A percentile compares a stretch with the other conserved stretches of the same genome.
phyloP scores from a whole-genome alignment of 2,329 filamentous ascomycete species.

The Venturia asperata region DNA sequence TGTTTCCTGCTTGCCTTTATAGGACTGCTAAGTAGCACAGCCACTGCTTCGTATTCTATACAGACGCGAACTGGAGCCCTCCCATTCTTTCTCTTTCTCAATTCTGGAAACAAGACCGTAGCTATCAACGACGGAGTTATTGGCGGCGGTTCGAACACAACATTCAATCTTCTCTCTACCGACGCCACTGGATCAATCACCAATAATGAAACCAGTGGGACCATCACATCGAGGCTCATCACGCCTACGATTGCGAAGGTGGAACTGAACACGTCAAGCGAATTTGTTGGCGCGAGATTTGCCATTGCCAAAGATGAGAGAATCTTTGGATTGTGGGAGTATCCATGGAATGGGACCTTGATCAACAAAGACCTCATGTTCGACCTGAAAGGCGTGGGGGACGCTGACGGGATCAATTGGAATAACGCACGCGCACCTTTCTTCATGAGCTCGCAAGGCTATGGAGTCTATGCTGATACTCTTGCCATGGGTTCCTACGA shows the following conservation, averaged over 20 bases:
- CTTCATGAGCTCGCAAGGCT: conserved; percentile 29
- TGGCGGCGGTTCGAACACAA: conserved; percentile 23
- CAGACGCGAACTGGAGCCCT: conserved; percentile 7
- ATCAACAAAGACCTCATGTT: conserved; percentile 25
- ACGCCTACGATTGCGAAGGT: conserved; percentile 26
- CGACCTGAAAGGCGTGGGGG: conserved; percentile 28
- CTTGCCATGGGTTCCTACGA: conserved; percentile 29
- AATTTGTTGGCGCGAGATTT: conserved; percentile 26
- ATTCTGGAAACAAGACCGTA: conserved; percentile 23
- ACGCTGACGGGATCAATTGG: conserved; percentile 31
- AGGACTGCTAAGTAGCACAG: background rate
- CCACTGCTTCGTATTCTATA: conserved; percentile 7
- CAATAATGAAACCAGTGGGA: conserved; percentile 21
- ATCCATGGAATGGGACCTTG: conserved; percentile 25
- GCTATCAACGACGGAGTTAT: conserved; percentile 25
- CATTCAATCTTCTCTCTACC: conserved; percentile 18
- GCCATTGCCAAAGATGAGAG: conserved; percentile 19
- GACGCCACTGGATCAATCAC: conserved; percentile 19
- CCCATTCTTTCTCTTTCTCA: conserved; percentile 23
- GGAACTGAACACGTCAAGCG: conserved; percentile 23
- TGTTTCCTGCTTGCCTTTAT: background rate
- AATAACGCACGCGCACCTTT: conserved; percentile 32
- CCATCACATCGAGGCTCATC: conserved; percentile 21
- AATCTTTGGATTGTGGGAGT: conserved; percentile 28
- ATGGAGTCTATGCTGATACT: conserved; percentile 32